phyloP scores from a whole-genome alignment of 768 basidiomycete genomes.

The Trametes elegans region DNA sequence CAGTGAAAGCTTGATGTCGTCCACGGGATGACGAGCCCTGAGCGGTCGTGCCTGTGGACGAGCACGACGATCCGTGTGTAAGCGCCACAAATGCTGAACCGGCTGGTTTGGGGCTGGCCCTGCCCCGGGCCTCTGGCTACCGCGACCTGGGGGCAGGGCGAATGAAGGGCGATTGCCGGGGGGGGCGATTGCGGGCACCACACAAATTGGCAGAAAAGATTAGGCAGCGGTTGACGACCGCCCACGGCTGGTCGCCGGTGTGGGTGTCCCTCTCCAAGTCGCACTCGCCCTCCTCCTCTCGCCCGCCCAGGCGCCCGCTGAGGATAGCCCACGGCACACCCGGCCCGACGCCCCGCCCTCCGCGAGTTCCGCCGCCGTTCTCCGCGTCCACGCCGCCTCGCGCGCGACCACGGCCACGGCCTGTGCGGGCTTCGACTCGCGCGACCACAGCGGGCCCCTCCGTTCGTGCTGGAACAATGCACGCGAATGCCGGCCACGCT shows the following conservation, averaged over 20 bases:
- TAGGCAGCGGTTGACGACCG: conserved; percentile 11
- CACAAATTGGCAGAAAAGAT: conserved; percentile 17
- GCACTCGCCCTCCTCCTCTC: too few species aligned
- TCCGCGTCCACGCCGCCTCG: background rate
- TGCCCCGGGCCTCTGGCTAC: background rate
- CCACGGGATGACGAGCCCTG: too few species aligned
- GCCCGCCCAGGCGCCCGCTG: too few species aligned
- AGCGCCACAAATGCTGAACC: background rate
- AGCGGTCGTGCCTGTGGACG: background rate
- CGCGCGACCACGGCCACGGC: too few species aligned
- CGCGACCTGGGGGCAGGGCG: too few species aligned
- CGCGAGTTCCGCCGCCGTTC: too few species aligned
- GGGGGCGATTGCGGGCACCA: conserved; percentile 10
- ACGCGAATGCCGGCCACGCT: background rate
- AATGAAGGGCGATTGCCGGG: background rate
- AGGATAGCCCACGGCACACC: too few species aligned
- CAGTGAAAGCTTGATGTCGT: background rate
- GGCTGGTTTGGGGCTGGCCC: background rate
- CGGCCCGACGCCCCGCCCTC: too few species aligned
- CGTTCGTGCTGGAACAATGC: background rate
- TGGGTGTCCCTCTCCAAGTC: background rate
- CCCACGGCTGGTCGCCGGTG: background rate
- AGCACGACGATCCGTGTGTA: background rate
- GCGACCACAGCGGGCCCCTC: background rate
- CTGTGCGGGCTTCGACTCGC: too few species aligned